phyloP scores from a whole-genome alignment of 139 green algal genomes.

The Picocystis salinarum region DNA sequence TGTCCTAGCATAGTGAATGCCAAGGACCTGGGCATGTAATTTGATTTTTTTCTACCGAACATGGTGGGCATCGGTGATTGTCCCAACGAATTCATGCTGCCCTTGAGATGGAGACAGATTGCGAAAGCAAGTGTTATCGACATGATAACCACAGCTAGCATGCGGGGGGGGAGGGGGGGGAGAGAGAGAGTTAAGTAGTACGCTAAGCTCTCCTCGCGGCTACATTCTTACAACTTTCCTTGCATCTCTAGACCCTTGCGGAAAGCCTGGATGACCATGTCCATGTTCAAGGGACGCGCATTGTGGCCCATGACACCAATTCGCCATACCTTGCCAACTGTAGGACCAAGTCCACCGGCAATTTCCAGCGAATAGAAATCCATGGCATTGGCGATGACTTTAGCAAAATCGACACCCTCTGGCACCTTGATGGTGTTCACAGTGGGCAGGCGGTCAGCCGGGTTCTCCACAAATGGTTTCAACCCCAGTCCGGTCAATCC shows the following conservation, averaged over 20 bases:
- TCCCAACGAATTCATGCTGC: too few species aligned
- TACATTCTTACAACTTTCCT: constrained; percentile 35
- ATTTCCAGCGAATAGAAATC: constrained; percentile 40
- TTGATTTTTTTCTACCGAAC: too few species aligned
- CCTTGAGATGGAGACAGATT: too few species aligned
- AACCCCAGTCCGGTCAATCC: constrained; percentile 52
- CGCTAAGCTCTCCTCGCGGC: too few species aligned
- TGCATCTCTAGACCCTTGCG: constrained; percentile 56
- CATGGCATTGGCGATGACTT: constrained; percentile 63
- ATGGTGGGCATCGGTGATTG: too few species aligned
- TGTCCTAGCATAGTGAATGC: constrained; percentile 87
- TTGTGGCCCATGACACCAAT: constrained; percentile 79
- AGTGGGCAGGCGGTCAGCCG: constrained; percentile 48
- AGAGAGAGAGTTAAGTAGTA: too few species aligned
- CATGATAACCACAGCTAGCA: too few species aligned
- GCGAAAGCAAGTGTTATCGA: too few species aligned
- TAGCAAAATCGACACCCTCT: constrained; percentile 55
- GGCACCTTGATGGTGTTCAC: constrained; percentile 86
- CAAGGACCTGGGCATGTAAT: constrained; percentile 66
- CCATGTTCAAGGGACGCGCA: constrained; percentile 47
- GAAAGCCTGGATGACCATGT: constrained; percentile 58
- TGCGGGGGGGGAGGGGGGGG: too few species aligned
- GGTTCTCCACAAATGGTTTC: constrained; percentile 53
- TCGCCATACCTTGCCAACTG: constrained; percentile 41
- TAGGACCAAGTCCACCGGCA: constrained; percentile 48